Evolutionary conservation across 2,329 filamentous ascomycete species (phyloP), one percentile per base, ranked within the genome.

Genomic region (Metarhizium album): DNA sequence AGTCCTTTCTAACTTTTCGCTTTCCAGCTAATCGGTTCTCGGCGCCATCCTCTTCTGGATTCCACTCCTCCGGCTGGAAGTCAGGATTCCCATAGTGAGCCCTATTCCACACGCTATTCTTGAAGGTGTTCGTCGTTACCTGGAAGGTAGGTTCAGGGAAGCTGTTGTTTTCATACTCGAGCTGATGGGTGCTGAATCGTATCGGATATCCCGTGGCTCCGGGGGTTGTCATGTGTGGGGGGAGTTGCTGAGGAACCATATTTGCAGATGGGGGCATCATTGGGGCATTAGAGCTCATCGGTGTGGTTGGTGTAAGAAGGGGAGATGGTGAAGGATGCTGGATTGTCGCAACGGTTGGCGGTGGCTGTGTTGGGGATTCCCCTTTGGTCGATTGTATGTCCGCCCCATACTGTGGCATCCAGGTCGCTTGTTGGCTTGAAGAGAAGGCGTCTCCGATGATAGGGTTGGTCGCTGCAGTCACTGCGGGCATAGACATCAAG

Each of bases 81-180:
- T 73, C 71, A 2, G 79, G 78, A 55, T 85, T 86, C 53, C 80
- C 80, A 57, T 80, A 85, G 60, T 86, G 82, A 1, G 82, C 81
- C 45, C 75, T 75, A 58, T 84, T 85, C 66, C 79, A 83, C 50
- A 84, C 78, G 48, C 76, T 82, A 56, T 84, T 83, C 59, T 81
- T 82, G 59, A 85, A 85, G 1, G 77, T 79, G 47, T 70, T 75
- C 2, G 78, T 83, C 49, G 71, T 72, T 3, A 69, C 64, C 14
- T 69, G 64, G 48, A 75, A 74, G 3, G 70, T 65, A n/a, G 74
- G 71, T 52, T 77, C 75, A 1, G 61, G 60, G n/a, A 67, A 65
- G 43, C 61, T 64, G 52, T 63, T 69, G 48, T 72, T 74, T 52
- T 75, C 75, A 60, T 75, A 80, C 52, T 75, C 65, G 35, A 65